These are phyloP conservation scores for Ophioceras dolichostomum DNA, from an alignment of 2,329 filamentous ascomycete genomes.

Conservation along the genomic window DNA sequence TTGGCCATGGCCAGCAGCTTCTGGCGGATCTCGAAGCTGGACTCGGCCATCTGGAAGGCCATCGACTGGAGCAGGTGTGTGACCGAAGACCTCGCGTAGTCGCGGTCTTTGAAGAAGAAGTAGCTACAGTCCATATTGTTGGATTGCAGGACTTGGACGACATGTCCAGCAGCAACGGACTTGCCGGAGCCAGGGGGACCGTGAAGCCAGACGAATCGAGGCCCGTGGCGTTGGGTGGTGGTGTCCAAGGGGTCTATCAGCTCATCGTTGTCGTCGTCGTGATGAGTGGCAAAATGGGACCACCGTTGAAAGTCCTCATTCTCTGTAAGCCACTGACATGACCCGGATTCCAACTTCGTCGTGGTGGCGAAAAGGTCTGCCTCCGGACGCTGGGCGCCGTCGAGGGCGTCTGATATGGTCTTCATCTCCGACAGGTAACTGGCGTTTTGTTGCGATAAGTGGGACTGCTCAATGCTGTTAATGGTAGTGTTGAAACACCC, in stretches of 20 bases:
- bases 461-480: too few relatives aligned
- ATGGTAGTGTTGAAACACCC: neutral
- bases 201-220: conserved; percentile 1
- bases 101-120: neutral
- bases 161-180: neutral
- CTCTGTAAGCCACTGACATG: conserved; percentile 1
- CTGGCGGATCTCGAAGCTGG: neutral
- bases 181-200: conserved; percentile 2
- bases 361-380: neutral
- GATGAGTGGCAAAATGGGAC: too few relatives aligned
- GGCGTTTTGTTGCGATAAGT: too few relatives aligned
- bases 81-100: neutral
- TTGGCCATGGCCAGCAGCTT: too few relatives aligned
- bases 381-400: neutral
- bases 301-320: neutral
- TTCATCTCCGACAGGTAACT: neutral
- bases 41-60: conserved; percentile 1
- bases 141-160: neutral
- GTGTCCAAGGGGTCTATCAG: too few relatives aligned
- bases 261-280: too few relatives aligned
- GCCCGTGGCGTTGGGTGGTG: too few relatives aligned
- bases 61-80: neutral
- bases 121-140: neutral
- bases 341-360: neutral
- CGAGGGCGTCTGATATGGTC: neutral